Percentiles rank a stretch among this genome's conserved stretches.
Conservation (phyloP, 2,329 filamentous ascomycete species). For the Diaporthe humulicola region DNA sequence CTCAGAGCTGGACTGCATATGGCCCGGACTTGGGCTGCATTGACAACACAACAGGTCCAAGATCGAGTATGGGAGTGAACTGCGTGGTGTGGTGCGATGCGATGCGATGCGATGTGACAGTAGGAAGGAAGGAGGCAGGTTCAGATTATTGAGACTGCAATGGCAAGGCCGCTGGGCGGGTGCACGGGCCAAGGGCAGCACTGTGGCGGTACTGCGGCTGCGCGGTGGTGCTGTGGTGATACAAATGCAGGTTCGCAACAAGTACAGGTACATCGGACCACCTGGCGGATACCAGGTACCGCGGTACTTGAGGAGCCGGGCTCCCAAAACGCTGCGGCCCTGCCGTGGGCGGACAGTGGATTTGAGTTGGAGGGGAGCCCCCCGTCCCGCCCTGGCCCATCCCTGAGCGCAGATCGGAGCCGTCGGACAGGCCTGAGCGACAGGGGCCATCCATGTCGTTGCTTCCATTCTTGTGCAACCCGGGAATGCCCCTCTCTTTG, state of each 20-base stretch:
- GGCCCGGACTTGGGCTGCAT: background rate
- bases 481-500: conserved; percentile 23
- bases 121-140: background rate
- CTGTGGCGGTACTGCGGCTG: background rate
- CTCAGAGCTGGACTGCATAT: background rate
- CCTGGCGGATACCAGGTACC: background rate
- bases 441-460: conserved; percentile 15
- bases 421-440: background rate
- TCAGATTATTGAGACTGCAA: conserved; percentile 2
- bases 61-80: background rate
- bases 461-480: background rate
- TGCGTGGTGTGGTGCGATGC: conserved; percentile 10
- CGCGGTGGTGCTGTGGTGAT: background rate
- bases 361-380: background rate
- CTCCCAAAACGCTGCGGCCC: conserved; percentile 2
- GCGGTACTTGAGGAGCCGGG: background rate
- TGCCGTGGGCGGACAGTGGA: conserved; percentile 15
- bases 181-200: conserved; percentile 11
- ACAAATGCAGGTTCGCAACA: background rate
- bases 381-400: conserved; percentile 26
- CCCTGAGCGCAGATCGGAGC: conserved; percentile 30
- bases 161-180: background rate
- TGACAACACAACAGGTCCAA: conserved; percentile 12
- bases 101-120: background rate
- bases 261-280: background rate